Base-by-base conservation (phyloP, 805 yeast species). In the Kazachstania viticola region DNA sequence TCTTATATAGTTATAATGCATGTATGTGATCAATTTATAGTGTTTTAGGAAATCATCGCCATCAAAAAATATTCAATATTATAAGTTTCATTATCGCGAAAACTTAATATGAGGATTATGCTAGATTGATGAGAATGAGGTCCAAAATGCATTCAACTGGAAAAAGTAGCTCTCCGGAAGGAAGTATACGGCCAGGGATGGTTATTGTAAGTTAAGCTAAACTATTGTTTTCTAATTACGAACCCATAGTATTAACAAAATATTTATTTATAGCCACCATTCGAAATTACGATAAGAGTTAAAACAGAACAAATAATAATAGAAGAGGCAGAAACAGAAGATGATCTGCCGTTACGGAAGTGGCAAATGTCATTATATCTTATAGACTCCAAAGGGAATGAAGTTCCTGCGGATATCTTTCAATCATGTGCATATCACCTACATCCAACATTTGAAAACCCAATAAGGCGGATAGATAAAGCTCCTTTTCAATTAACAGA, bases 381-480 rank as follows among this genome's bases (percentile, higher is more conserved):
- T 54, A 65, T 91, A 36, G 85, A 84, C 48, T 72, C 71, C 31
- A 65, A 71, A 31, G 94, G 91, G n/a, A 67, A 73, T 28, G 87
- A 79, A 46, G 64, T 79, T 26, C 83, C 93, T 12, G 95, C 95
- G 1, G 70, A 62, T 36, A 68, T 87, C 31, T 75, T 91, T 46
- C 94, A 83, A 52, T 76, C 75, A 51, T 94, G 84, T 32, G 80
- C 91, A 4, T 91, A 84, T 57, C 71, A 81, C 40, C 68, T 91
- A 38, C 98, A 88, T 63, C 95, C 95, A 27, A 84, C 96, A 7
- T 88, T 88, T 59, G 72, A 70, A 32, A 79, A 82, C 51, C 96
- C 96, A 3, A 72, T 69, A 33, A 69, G 95, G 51, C 63, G 75
- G 14, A 45, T 81, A 48, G 79, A 75, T 49, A 70, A 72, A 50